Evolutionary conservation across 805 yeast genomes (phyloP).

Genomic region (Saccharomyces eubayanus): DNA sequence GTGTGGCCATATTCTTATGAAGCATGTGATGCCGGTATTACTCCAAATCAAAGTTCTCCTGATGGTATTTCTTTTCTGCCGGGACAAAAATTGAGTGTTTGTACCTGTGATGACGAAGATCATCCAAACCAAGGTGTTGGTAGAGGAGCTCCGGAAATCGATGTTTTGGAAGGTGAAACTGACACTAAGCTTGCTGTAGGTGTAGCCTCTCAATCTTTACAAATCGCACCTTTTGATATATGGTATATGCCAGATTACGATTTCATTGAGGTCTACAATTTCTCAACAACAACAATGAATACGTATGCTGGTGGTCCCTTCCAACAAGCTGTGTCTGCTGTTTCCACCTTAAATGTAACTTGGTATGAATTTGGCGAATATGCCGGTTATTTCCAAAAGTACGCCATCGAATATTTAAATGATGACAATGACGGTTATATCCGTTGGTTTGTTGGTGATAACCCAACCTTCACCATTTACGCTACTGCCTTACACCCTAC

Average conservation of each 20-base stretch:
- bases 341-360: constrained; percentile 60
- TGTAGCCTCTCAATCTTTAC: constrained; percentile 81
- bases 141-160: constrained; percentile 91
- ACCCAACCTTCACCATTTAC: constrained; percentile 63
- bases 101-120: constrained; percentile 70
- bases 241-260: constrained; percentile 88
- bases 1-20: constrained; percentile 88
- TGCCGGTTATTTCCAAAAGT: constrained; percentile 51
- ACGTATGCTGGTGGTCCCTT: constrained; percentile 83
- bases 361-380: constrained; percentile 69
- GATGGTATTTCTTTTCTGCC: constrained; percentile 81
- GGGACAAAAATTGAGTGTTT: constrained; percentile 68
- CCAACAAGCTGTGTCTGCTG: constrained; percentile 84
- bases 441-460: constrained; percentile 75
- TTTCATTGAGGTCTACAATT: constrained; percentile 61
- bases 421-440: constrained; percentile 64
- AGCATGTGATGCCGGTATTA: constrained; percentile 82
- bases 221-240: constrained; percentile 83
- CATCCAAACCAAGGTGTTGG: constrained; percentile 86
- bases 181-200: constrained; percentile 48
- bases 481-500: constrained; percentile 73
- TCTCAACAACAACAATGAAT: constrained; percentile 68
- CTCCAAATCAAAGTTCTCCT: constrained; percentile 79
- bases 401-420: constrained; percentile 67
- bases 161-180: constrained; percentile 75